Evolutionary conservation across 441 rosid species (phyloP).

Genomic region (Lepidium campestre): DNA sequence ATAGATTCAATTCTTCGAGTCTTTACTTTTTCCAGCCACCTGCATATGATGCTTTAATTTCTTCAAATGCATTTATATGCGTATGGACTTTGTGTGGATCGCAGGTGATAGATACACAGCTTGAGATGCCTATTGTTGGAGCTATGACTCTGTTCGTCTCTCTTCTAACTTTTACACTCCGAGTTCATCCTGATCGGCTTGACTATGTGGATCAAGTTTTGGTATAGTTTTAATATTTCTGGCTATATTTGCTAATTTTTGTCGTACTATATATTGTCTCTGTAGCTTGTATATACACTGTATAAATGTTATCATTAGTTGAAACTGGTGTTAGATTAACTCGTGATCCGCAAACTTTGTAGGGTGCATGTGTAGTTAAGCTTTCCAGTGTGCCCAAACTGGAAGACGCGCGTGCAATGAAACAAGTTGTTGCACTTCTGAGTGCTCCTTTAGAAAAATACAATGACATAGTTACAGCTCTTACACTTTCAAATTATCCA

Average conservation of each 20-base stretch:
- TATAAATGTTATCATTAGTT: neutral
- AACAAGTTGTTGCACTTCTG: constrained; percentile 62
- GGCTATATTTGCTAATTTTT: neutral
- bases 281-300: neutral
- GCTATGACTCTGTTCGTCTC: constrained; percentile 58
- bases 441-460: constrained; percentile 73
- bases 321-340: constrained; percentile 9
- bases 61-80: constrained; percentile 10
- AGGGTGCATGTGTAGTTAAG: constrained; percentile 59
- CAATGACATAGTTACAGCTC: constrained; percentile 52
- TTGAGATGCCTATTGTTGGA: constrained; percentile 66
- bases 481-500: constrained; percentile 65
- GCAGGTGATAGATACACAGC: constrained; percentile 62
- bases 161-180: constrained; percentile 63
- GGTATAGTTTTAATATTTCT: constrained; percentile 35
- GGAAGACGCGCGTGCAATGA: constrained; percentile 52
- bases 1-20: neutral
- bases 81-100: constrained; percentile 15
- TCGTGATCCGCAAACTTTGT: neutral
- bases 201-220: constrained; percentile 70
- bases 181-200: constrained; percentile 66
- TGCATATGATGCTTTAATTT: neutral
- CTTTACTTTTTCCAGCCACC: neutral
- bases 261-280: neutral
- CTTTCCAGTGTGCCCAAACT: constrained; percentile 49